Percentiles rank a stretch among this genome's conserved stretches.
Evolutionary conservation across 2,329 filamentous ascomycete genomes (phyloP).

Genomic region (Malbranchea cinnamomea): DNA sequence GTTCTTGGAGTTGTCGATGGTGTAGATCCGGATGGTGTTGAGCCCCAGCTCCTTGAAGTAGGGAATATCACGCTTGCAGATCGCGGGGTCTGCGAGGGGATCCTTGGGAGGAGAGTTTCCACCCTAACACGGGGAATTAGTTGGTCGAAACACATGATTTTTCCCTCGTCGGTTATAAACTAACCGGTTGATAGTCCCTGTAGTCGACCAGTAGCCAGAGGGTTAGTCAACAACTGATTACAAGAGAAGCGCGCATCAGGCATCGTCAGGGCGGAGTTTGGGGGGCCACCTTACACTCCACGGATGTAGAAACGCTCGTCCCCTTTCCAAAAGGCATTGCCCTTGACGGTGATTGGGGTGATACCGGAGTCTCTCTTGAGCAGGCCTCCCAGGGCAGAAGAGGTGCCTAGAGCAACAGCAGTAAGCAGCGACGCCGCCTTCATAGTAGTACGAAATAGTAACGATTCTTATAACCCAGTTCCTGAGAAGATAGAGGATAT

Average conservation of each 20-base stretch:
- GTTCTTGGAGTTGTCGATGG: constrained; percentile 67
- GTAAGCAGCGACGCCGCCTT: constrained; percentile 37
- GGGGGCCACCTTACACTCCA: constrained; percentile 20
- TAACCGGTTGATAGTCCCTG: constrained; percentile 47
- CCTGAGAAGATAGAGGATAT: constrained; percentile 1
- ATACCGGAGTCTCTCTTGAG: constrained; percentile 31
- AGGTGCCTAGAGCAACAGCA: constrained; percentile 31
- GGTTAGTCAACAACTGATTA: constrained; percentile 30
- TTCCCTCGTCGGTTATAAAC: constrained; percentile 6
- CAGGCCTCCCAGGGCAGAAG: constrained; percentile 31
- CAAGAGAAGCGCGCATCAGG: background rate
- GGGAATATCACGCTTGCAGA: constrained; percentile 65
- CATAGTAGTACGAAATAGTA: too few species aligned
- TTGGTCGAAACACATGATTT: background rate
- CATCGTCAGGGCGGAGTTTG: too few species aligned
- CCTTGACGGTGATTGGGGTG: constrained; percentile 45
- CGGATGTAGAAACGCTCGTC: constrained; percentile 40
- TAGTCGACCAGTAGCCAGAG: constrained; percentile 35
- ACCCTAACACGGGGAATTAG: constrained; percentile 20
- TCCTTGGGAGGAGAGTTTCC: constrained; percentile 51
- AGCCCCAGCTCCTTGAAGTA: constrained; percentile 75
- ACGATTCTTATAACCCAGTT: too few species aligned
- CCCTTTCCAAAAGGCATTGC: constrained; percentile 53
- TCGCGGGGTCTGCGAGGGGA: constrained; percentile 54
- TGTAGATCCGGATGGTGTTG: constrained; percentile 88